Evolutionary conservation across 2,329 filamentous ascomycete species (phyloP), one percentile per base, ranked within the genome.

Genomic region (Bretziella fagacearum): DNA sequence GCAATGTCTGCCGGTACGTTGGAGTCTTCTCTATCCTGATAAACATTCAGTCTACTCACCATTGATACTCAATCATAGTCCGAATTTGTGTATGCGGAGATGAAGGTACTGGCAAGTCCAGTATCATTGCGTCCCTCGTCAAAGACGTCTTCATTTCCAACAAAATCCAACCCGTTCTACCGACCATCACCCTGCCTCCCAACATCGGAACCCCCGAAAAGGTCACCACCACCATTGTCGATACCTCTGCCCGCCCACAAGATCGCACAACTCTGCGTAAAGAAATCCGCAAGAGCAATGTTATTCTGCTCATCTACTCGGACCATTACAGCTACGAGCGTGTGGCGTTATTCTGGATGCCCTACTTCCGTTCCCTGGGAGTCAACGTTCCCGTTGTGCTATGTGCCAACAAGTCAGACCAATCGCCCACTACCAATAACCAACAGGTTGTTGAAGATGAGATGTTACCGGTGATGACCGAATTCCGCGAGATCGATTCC

Each of bases 281-380:
- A 60, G 91, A 96, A 65, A 87, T 98, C 52, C 79, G 91, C 53
- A 95, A 95, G 62, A 91, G 82, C 58, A 98, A 95, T 60, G 89
- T 95, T 54, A 96, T 98, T 53, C 71, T 96, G 15, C 76, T 98
- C 36, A 87, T 98, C 47, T 98, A 98, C 63, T 87, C 87, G 54
- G 91, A 98, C 61, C 89, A 96, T 64, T 98, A 98, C 68, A 96
- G 87, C 70, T 98, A 96, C 66, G 91, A 98, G 61, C 73, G 91
- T 30, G 87, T 98, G 3, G 91, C 89, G 3, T 70, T 98, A 39
- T 98, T 96, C 63, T 98, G 91, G 91, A 82, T 98, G 74, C 91
- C 91, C 8, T 93, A 95, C 63, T 96, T 98, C 59, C 82, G 91
- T 52, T 94, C 87, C 3, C 74, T 98, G 32, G 91, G 91, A n/a